Conservation (phyloP, 257 asterid genomes). For the Lycium barbarum region DNA sequence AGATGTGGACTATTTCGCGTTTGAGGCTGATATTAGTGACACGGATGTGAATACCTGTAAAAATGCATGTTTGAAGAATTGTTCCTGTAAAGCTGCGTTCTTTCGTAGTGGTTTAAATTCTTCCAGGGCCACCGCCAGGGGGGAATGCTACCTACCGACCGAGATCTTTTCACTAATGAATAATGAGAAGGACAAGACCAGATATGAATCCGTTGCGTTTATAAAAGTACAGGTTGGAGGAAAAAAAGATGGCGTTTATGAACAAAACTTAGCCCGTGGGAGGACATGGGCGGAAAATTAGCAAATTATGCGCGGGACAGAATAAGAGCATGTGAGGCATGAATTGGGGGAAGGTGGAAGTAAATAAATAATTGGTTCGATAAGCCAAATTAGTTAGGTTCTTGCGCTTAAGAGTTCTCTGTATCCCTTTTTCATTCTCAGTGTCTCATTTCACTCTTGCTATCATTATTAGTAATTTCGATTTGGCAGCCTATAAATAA, state of each 20-base stretch:
- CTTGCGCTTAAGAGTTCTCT: background rate
- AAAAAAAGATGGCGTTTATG: background rate
- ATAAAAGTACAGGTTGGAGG: constrained; percentile 37
- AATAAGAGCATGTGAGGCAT: background rate
- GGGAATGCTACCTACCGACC: constrained; percentile 26
- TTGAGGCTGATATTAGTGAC: constrained; percentile 23
- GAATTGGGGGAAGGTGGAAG: background rate
- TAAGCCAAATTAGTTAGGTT: background rate
- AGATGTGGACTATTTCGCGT: constrained; percentile 30
- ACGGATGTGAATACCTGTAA: constrained; percentile 31
- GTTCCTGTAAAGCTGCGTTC: constrained; percentile 39
- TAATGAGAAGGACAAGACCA: background rate
- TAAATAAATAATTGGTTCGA: background rate
- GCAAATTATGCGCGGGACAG: background rate
- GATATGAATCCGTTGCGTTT: constrained; percentile 32
- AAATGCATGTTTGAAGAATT: constrained; percentile 23
- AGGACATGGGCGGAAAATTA: constrained; percentile 18
- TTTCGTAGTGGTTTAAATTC: background rate
- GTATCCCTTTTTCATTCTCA: background rate
- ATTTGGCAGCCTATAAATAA: background rate
- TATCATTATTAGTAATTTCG: background rate
- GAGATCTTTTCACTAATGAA: constrained; percentile 31
- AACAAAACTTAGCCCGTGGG: background rate
- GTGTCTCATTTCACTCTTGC: background rate
- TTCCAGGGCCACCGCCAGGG: background rate